Conservation (phyloP, 495 filamentous ascomycete genomes). For the Baudoinia panamericana region DNA sequence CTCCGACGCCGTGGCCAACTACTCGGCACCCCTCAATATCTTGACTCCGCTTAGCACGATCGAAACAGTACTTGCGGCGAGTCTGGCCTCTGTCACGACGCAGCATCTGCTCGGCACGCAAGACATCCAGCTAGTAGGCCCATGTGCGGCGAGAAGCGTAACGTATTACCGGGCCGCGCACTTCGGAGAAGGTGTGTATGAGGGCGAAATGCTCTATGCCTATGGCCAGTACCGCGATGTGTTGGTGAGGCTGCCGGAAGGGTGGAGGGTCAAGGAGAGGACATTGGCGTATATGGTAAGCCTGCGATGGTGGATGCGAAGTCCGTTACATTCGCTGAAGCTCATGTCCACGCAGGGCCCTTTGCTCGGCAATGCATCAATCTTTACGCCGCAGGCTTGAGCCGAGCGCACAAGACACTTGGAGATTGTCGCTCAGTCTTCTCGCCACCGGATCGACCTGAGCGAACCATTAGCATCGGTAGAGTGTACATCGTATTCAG, state of each 20-base stretch:
- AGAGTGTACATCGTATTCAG: no score
- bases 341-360: background rate
- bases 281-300: constrained; percentile 31
- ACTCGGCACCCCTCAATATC: constrained; percentile 23
- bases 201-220: constrained; percentile 22
- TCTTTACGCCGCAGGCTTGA: background rate
- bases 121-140: constrained; percentile 20
- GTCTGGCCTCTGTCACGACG: constrained; percentile 21
- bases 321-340: background rate
- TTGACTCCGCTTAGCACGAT: constrained; percentile 16
- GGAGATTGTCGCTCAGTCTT: constrained; percentile 10
- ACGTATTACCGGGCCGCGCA: constrained; percentile 27
- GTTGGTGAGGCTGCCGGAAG: constrained; percentile 12
- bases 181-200: constrained; percentile 22
- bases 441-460: constrained; percentile 34
- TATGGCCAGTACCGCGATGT: constrained; percentile 30
- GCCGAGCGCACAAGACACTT: no score
- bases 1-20: constrained; percentile 26
- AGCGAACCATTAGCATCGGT: no score
- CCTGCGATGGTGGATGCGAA: background rate
- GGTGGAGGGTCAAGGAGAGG: constrained; percentile 16
- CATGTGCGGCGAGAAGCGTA: constrained; percentile 15
- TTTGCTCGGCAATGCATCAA: background rate
- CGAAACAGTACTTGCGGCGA: constrained; percentile 8
- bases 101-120: constrained; percentile 27